Percentiles rank a stretch among this genome's conserved stretches.
These are phyloP conservation scores for Neoboletus subvelutipes DNA, from an alignment of 768 basidiomycete genomes.

Conservation along the genomic window DNA sequence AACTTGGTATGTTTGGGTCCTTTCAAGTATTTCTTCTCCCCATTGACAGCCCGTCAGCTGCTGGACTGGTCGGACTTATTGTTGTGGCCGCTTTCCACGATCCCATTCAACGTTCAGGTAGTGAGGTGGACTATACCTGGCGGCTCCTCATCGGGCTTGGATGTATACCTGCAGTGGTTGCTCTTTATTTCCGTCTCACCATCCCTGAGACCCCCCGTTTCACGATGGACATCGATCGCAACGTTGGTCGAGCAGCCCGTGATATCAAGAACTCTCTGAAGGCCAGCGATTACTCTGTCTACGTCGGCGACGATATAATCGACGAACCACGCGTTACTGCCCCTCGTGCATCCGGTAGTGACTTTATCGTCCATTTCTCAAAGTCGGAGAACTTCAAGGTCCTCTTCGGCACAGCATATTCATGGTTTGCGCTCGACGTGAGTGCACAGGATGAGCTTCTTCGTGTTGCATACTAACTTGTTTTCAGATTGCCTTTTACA, in stretches of 20 bases:
- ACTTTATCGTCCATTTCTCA: conserved; percentile 67
- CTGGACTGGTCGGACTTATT: conserved; percentile 63
- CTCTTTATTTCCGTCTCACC: no score
- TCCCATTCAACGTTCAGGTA: conserved; percentile 38
- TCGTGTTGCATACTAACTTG: neutral
- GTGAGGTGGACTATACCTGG: conserved; percentile 62
- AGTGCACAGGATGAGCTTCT: conserved; percentile 38
- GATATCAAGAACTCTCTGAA: conserved; percentile 68
- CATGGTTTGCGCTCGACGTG: conserved; percentile 85
- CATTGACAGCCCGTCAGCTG: conserved; percentile 37
- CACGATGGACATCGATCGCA: no score
- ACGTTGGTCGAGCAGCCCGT: no score
- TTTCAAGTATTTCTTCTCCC: neutral
- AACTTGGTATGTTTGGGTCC: conserved; percentile 51
- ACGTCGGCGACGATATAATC: conserved; percentile 47
- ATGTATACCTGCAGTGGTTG: no score
- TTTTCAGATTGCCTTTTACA: conserved; percentile 75
- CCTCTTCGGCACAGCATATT: conserved; percentile 70
- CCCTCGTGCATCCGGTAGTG: conserved; percentile 60
- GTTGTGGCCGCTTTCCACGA: conserved; percentile 64
- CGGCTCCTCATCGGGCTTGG: no score
- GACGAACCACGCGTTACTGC: conserved; percentile 53
- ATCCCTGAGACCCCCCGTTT: no score
- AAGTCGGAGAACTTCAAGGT: conserved; percentile 75
- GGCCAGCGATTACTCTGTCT: conserved; percentile 43